These are phyloP conservation scores for Endotrypanum monterogeii DNA, from an alignment of 208 protist species.

Conservation along the genomic window DNA sequence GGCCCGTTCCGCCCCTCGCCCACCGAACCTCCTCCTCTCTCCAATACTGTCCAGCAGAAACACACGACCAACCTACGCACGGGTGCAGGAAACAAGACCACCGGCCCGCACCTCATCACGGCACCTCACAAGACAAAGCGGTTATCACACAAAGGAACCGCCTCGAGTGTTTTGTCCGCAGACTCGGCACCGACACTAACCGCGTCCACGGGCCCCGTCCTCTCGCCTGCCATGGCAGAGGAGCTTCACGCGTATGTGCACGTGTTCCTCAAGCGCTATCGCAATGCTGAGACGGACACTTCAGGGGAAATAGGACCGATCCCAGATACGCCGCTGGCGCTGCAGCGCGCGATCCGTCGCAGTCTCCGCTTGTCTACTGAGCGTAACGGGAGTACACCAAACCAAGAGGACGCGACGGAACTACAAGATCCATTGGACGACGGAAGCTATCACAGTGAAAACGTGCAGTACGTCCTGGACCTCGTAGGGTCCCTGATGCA, in stretches of 20 bases:
- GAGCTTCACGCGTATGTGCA: slow-evolving; percentile 34
- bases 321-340: slow-evolving; percentile 26
- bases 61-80: neutral
- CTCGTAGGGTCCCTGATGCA: slow-evolving; percentile 54
- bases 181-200: neutral
- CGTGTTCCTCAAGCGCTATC: slow-evolving; percentile 32
- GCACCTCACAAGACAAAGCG: slow-evolving; percentile 8
- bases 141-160: neutral
- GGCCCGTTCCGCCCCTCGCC: slow-evolving; percentile 23
- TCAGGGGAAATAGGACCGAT: slow-evolving; percentile 17
- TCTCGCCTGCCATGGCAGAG: slow-evolving; percentile 20
- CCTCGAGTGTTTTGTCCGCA: neutral
- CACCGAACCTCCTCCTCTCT: neutral
- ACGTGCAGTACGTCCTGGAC: slow-evolving; percentile 67
- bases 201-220: neutral
- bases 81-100: neutral
- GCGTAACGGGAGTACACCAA: neutral
- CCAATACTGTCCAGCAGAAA: neutral
- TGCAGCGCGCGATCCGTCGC: slow-evolving; percentile 27
- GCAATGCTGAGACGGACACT: slow-evolving; percentile 16
- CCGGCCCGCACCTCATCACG: neutral
- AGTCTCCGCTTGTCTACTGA: slow-evolving; percentile 18
- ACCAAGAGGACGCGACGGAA: slow-evolving; percentile 16
- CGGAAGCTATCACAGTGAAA: slow-evolving; percentile 59
- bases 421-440: slow-evolving; percentile 48